A percentile compares a stretch with the other conserved stretches of the same genome.
phyloP scores from a whole-genome alignment of 139 green algal genomes.

The Chlamydomonas eustigma region DNA sequence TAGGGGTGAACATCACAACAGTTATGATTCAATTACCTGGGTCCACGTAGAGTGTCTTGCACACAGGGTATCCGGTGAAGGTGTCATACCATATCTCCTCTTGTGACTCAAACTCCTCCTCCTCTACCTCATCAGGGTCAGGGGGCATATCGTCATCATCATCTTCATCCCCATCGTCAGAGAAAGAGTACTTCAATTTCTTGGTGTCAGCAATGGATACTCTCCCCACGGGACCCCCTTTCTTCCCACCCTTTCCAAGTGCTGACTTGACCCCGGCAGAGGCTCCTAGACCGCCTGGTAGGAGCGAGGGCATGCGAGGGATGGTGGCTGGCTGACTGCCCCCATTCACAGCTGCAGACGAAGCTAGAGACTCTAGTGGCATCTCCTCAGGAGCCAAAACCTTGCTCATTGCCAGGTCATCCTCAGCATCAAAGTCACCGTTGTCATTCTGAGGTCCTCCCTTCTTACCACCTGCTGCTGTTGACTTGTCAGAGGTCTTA shows the following conservation, averaged over 20 bases:
- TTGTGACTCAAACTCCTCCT: not conserved
- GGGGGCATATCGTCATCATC: not conserved
- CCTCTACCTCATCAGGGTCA: not conserved
- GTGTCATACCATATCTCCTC: constrained; percentile 24
- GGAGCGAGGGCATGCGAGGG: not conserved
- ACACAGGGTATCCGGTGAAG: constrained; percentile 23
- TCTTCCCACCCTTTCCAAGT: not conserved
- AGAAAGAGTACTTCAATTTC: not conserved
- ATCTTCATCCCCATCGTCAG: not conserved
- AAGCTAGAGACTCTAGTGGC: not conserved
- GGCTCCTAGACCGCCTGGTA: not conserved
- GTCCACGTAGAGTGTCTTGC: constrained; percentile 25
- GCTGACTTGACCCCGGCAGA: not conserved
- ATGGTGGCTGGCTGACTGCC: not conserved
- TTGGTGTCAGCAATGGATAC: not conserved
- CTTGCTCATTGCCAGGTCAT: not conserved
- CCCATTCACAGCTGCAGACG: not conserved
- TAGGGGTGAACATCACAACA: too few species aligned
- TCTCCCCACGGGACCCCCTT: not conserved
- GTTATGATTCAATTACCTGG: constrained; percentile 16
- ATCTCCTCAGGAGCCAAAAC: not conserved
- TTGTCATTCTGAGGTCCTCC: not conserved
- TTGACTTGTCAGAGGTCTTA: not conserved
- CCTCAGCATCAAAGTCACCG: not conserved
- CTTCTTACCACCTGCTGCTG: not conserved